Percentiles rank a stretch among this genome's conserved stretches.
phyloP scores from a whole-genome alignment of 140 eudicot species.

The Cichorium intybus region DNA sequence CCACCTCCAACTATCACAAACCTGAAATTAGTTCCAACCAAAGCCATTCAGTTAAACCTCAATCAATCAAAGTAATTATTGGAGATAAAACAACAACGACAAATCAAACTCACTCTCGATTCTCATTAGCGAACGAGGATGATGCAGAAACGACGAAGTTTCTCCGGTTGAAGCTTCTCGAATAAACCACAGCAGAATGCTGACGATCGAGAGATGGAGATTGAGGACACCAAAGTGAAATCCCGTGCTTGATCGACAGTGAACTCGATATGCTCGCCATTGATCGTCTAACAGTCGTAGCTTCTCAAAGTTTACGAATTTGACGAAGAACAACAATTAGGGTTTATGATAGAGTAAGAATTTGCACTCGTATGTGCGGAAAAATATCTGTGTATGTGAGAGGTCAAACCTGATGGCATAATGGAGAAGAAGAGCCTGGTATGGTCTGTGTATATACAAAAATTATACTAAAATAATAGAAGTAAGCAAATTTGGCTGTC shows the following conservation, averaged over 20 bases:
- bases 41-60: background rate
- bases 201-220: conserved; percentile 41
- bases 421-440: conserved; percentile 23
- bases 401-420: conserved; percentile 38
- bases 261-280: conserved; percentile 58
- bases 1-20: conserved; percentile 98
- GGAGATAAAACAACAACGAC: background rate
- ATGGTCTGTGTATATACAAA: conserved; percentile 4
- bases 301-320: conserved; percentile 3
- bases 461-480: background rate
- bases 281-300: conserved; percentile 38
- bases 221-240: conserved; percentile 60
- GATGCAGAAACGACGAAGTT: conserved; percentile 61
- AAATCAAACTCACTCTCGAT: conserved; percentile 61
- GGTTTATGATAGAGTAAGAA: conserved; percentile 18
- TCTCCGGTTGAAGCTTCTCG: conserved; percentile 51
- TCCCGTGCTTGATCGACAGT: conserved; percentile 58
- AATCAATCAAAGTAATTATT: background rate
- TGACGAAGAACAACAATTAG: conserved; percentile 14
- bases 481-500: conserved; percentile 15
- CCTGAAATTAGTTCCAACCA: conserved; percentile 36
- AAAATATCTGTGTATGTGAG: background rate
- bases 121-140: conserved; percentile 69
- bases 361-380: background rate
- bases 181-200: conserved; percentile 20